Evolutionary conservation across 305 asterid genomes (phyloP), one percentile per base, ranked within the genome.

Genomic region (Fraxinus albicans): DNA sequence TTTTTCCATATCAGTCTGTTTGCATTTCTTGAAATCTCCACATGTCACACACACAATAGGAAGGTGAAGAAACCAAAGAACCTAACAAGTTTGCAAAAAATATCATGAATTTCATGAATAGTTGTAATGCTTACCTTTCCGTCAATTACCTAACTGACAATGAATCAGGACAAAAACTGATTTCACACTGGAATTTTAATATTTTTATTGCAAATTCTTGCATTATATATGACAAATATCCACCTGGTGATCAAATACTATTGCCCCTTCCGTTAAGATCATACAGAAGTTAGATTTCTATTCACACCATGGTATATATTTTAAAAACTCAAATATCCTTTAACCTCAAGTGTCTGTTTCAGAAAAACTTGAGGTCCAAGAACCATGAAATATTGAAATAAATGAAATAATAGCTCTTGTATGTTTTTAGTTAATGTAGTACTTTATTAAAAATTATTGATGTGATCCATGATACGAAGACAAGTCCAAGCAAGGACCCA

Each of bases 1-100:
- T 29, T 84, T 83, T 75, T 82, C 8, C 36, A 9, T 63, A 82
- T 36, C 77, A 75, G 82, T 82, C 70, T 42, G 50, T 42, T 42
- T 42, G 50, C 50, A 6, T 8, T 67, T 33, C 73, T 17, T 73
- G 77, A 80, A 82, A 73, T 42, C 13, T 63, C 77, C 83, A 77
- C 75, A 25, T 75, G 58, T 42, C 50, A 8, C 34, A 77, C 55
- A 77, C 44, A 72, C 50, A 34, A 34, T 80, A 50, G 74, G 67
- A 67, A 44, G 89, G 86, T 12, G 50, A 42, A 42, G 15, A 42
- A 42, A 42, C 15, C 50, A 42, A 86, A 78, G 77, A 65, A 40
- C 77, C 23, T 36, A 73, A 23, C 60, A 42, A 42, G 3, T 47
- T 40, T 40, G 3, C 12, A 40, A 8, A 40, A 40, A 40, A 40